Base-by-base conservation (phyloP, 352 stramenopile species). In the Phytophthora parvispora region DNA sequence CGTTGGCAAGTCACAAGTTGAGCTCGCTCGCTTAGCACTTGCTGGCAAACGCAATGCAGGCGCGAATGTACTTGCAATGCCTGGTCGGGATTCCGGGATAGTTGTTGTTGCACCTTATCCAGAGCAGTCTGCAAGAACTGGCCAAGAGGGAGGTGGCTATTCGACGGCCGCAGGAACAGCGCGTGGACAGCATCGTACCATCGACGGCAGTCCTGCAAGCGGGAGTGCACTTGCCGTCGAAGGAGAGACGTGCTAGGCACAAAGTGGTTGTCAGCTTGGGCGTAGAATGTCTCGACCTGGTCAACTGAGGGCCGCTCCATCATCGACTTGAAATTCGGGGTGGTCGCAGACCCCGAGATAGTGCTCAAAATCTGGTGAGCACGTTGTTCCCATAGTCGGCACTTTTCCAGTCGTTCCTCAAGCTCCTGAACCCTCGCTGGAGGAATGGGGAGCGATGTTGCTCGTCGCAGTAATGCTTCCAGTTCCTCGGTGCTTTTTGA, bases 11-110 rank as follows among this genome's bases (percentile, higher is more conserved):
- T 60, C 20, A 91, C 60, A 24, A 89, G 66, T 9, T 73, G 75
- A 4, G 83, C 71, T n/a, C 78, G 69, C 13, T 90, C 81, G 43
- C 62, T 86, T 34, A 90, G 61, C 20, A 92, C 74, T 56, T 96
- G 89, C 16, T 92, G 68, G 40, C 89, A 95, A 2, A 95, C 75
- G 52, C 89, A 96, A 42, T 89, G 75, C 47, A 93, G 20, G 8
- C 67, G 68, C 22, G 61, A 78, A 47, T 78, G 70, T 28, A 53
- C 32, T 28, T 63, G 80, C 10, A 79, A 32, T 12, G 55, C 42
- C n/a, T 64, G 55, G 10, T 54, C 49, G 24, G 69, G 36, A 34
- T 57, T 77, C 12, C 48, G 63, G 12, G 42, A 15, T 8, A 50
- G 45, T 55, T 74, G 67, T 2, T 63, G 59, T 18, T 73, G 57